Evolutionary conservation across 2,329 filamentous ascomycete genomes (phyloP).

Genomic region (Microcera coccophila): DNA sequence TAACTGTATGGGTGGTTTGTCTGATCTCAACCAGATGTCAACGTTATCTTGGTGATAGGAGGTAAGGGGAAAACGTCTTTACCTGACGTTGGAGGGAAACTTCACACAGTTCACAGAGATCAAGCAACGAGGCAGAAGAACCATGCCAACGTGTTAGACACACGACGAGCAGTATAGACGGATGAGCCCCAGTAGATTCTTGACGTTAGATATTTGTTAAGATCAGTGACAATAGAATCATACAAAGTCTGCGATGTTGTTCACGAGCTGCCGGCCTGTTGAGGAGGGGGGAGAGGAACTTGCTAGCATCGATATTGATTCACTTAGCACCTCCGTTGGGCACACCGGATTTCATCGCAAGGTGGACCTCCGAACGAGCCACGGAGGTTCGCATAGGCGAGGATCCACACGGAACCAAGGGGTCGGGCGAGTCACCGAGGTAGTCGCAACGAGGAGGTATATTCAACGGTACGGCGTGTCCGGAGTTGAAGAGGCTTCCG

Average conservation of each 20-base stretch:
- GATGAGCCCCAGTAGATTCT: not conserved
- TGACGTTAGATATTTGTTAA: no score
- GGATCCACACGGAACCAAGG: not conserved
- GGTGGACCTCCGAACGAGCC: not conserved
- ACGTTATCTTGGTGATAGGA: not conserved
- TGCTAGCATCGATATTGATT: not conserved
- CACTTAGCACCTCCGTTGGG: not conserved
- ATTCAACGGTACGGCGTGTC: not conserved
- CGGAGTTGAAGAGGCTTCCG: not conserved
- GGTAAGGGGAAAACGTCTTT: not conserved
- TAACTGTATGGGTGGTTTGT: no score
- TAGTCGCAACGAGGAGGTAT: not conserved
- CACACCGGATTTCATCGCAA: not conserved
- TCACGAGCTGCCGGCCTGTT: not conserved
- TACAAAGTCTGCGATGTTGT: not conserved
- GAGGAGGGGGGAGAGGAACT: not conserved
- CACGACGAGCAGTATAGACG: not conserved
- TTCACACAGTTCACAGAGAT: not conserved
- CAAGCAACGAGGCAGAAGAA: not conserved
- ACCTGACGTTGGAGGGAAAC: not conserved
- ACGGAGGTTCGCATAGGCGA: not conserved
- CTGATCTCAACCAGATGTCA: not conserved
- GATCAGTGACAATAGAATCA: no score
- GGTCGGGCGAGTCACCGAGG: not conserved
- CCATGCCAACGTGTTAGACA: not conserved